Base-by-base conservation (phyloP, 1,284 basidiomycete species). In the Exsudoporus floridanus region DNA sequence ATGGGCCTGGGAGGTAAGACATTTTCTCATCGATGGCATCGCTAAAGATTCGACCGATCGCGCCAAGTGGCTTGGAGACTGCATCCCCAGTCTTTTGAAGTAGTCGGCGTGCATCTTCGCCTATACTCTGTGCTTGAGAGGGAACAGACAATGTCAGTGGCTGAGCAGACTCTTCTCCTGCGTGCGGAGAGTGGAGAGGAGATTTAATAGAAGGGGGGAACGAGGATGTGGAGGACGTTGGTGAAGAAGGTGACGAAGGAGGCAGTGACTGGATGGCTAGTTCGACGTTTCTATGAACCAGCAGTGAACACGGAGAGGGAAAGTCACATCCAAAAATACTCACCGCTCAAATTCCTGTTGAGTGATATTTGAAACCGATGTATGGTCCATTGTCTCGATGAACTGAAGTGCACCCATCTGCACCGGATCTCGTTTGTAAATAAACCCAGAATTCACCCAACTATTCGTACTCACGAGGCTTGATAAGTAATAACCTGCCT, bases 401-500 rank as follows among this genome's bases (percentile, higher is more conserved):
- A 65, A 62, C 21, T 65, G 63, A 23, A 62, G 52, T 23, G 61
- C 64, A 1, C 61, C 61, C 60, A 63, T 63, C 61, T 63, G 43
- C 9, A 71, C 60, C 4, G n/a, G 37, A 57, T 34, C 53, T 42
- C 25, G 47, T 30, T 46, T 46, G 54, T 53, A 9, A 55, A 37
- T 9, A 21, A n/a, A 31, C 10, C 10, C 7, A 7, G 5, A 16
- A 16, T 33, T 45, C 12, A 23, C 37, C 27, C 4, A 13, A 33
- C 3, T 13, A 12, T 27, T 0, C 21, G 30, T 14, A 73, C 86
- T 62, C 59, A 93, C 92, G 56, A 99, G 74, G 73, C 92, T 96
- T 0, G 94, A 97, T 1, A 99, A 78, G 70, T 99, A 99, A 70
- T 99, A 99, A 0, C 95, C 97, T 9, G 92, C 89, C 74, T 99